A percentile compares a stretch with the other conserved stretches of the same genome.
These are phyloP conservation scores for Fusarium agapanthi DNA, from an alignment of 2,329 filamentous ascomycete genomes.

Conservation along the genomic window DNA sequence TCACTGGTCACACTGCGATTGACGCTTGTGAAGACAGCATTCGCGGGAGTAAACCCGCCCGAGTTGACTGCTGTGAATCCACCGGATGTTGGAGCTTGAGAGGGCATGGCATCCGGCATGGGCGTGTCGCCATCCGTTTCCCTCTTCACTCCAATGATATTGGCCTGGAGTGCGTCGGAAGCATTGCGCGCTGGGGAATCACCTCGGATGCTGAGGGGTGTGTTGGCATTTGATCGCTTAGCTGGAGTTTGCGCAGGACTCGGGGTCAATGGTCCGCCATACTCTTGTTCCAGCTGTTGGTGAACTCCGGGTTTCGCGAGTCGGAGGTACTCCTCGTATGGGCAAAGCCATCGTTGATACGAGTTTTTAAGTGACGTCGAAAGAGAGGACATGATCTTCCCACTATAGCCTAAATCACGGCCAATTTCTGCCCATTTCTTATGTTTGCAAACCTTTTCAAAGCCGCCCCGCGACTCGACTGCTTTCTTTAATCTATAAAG, in stretches of 20 bases:
- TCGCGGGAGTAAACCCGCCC: constrained; percentile 76
- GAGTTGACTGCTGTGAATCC: constrained; percentile 54
- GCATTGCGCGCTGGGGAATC: constrained; percentile 74
- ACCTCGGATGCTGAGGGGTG: constrained; percentile 64
- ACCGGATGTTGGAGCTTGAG: constrained; percentile 52
- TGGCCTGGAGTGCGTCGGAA: constrained; percentile 61
- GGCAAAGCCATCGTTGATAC: constrained; percentile 95
- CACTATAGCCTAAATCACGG: constrained; percentile 94
- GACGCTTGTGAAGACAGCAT: constrained; percentile 73
- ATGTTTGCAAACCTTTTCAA: constrained; percentile 94
- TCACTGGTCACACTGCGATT: constrained; percentile 61
- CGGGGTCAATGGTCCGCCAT: constrained; percentile 90
- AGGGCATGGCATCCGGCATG: constrained; percentile 56
- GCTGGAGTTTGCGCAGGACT: constrained; percentile 74
- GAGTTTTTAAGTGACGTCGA: constrained; percentile 99
- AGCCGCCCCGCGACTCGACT: constrained; percentile 92
- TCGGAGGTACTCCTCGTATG: constrained; percentile 93
- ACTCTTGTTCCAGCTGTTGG: constrained; percentile 91
- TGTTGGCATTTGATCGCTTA: constrained; percentile 69
- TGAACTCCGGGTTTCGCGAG: constrained; percentile 95
- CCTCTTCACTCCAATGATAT: constrained; percentile 55
- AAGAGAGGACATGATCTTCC: constrained; percentile 99
- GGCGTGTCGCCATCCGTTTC: constrained; percentile 59
- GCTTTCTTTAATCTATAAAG: constrained; percentile 97
- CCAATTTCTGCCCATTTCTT: constrained; percentile 99